These are phyloP conservation scores for Kurtzmaniella fragi DNA, from an alignment of 805 yeast species.

Conservation along the genomic window DNA sequence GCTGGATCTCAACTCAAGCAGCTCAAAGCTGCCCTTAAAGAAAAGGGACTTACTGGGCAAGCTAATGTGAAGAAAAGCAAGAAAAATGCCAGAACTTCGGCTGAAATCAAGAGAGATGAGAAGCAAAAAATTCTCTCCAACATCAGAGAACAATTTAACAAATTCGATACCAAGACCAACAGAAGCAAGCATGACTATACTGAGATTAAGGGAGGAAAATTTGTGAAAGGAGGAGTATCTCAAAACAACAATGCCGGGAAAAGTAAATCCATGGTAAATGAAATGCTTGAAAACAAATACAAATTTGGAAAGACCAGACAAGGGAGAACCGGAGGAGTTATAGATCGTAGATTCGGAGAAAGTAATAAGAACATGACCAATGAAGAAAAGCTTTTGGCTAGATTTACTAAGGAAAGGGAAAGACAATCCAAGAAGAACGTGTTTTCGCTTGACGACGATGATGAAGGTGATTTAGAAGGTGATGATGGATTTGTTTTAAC, in stretches of 20 bases:
- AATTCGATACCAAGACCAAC: slow-evolving; percentile 76
- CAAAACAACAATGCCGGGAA: slow-evolving; percentile 30
- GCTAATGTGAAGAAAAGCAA: slow-evolving; percentile 60
- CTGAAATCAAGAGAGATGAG: slow-evolving; percentile 68
- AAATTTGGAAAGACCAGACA: slow-evolving; percentile 58
- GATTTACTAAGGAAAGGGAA: slow-evolving; percentile 88
- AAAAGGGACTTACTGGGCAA: slow-evolving; percentile 83
- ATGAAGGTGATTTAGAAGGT: slow-evolving; percentile 58
- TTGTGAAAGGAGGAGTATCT: slow-evolving; percentile 39
- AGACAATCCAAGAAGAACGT: slow-evolving; percentile 46
- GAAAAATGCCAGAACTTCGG: slow-evolving; percentile 45
- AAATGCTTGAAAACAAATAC: slow-evolving; percentile 51
- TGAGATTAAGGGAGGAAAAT: slow-evolving; percentile 35
- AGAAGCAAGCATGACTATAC: slow-evolving; percentile 56
- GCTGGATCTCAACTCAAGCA: slow-evolving; percentile 86
- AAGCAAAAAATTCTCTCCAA: slow-evolving; percentile 45
- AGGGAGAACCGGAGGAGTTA: slow-evolving; percentile 71
- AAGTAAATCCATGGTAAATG: slow-evolving; percentile 31
- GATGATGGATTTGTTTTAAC: slow-evolving; percentile 54
- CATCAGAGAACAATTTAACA: slow-evolving; percentile 82
- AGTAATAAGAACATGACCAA: slow-evolving; percentile 60
- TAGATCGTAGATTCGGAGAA: slow-evolving; percentile 93
- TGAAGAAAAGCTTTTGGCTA: slow-evolving; percentile 92
- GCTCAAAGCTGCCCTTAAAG: slow-evolving; percentile 70
- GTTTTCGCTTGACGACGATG: slow-evolving; percentile 61